A percentile compares a stretch with the other conserved stretches of the same genome.
phyloP scores from a whole-genome alignment of 2,329 filamentous ascomycete genomes.

The Chaetomium olivaceum region DNA sequence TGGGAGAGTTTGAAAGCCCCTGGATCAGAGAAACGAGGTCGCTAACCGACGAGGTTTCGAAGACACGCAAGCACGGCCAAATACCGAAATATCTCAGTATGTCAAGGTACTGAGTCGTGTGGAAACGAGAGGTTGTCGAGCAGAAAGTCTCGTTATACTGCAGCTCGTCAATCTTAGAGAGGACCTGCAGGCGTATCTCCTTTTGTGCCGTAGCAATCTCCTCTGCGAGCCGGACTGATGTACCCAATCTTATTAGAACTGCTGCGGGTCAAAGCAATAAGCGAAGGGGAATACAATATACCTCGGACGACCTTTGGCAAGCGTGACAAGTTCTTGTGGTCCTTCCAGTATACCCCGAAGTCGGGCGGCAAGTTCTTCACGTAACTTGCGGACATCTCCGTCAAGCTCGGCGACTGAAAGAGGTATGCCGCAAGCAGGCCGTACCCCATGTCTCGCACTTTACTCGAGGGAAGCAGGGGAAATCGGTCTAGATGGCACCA shows the following conservation, averaged over 20 bases:
- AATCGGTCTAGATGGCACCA: constrained; percentile 3
- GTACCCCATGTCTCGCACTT: constrained; percentile 1
- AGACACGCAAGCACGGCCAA: not conserved
- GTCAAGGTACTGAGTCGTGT: not conserved
- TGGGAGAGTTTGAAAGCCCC: not conserved
- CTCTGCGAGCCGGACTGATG: not conserved
- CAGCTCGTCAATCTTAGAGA: not conserved
- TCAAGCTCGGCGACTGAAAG: constrained; percentile 4
- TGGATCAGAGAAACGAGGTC: not conserved
- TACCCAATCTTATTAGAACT: not conserved
- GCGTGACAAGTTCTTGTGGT: not conserved
- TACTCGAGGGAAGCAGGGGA: not conserved
- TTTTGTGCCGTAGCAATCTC: not conserved
- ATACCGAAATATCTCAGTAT: not conserved
- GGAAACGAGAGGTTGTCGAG: too few relatives aligned
- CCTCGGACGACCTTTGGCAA: not conserved
- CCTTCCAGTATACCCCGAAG: not conserved
- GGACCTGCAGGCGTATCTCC: not conserved
- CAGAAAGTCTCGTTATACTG: not conserved
- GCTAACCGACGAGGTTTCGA: not conserved
- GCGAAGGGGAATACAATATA: not conserved
- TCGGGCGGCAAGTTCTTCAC: not conserved
- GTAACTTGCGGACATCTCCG: not conserved
- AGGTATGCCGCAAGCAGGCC: constrained; percentile 9
- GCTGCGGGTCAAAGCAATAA: not conserved